Conservation (phyloP, 1,284 basidiomycete genomes). For the Ceratobasidium sp. region DNA sequence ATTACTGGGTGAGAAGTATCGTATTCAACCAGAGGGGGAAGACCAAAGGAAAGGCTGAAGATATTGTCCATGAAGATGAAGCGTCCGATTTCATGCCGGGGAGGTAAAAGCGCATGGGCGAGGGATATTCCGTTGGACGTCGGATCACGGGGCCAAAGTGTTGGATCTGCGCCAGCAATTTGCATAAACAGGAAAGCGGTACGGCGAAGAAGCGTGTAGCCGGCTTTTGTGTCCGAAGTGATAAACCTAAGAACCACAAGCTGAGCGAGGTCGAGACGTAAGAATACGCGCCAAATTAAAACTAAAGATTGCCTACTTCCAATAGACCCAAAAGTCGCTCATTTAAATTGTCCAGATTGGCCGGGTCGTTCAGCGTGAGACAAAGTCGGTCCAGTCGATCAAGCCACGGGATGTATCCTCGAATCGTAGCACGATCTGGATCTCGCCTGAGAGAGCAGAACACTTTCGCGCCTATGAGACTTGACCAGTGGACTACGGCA, state of each 20-base stretch:
- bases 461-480: background rate
- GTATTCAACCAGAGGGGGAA: background rate
- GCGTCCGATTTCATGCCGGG: background rate
- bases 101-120: background rate
- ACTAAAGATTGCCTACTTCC: background rate
- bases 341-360: background rate
- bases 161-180: slow-evolving; percentile 3
- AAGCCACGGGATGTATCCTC: background rate
- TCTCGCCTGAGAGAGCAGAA: background rate
- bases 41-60: background rate
- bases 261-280: background rate
- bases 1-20: slow-evolving; percentile 12
- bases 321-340: background rate
- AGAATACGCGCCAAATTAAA: background rate
- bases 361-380: background rate
- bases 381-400: background rate
- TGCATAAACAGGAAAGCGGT: background rate
- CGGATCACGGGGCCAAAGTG: background rate
- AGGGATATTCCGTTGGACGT: slow-evolving; percentile 4
- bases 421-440: background rate
- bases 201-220: background rate
- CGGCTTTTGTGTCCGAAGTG: background rate
- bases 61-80: slow-evolving; percentile 4
- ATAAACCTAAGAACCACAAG: background rate
- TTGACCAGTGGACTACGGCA: background rate